Conservation (phyloP, 768 basidiomycete genomes). For the Leucogyrophana mollusca region DNA sequence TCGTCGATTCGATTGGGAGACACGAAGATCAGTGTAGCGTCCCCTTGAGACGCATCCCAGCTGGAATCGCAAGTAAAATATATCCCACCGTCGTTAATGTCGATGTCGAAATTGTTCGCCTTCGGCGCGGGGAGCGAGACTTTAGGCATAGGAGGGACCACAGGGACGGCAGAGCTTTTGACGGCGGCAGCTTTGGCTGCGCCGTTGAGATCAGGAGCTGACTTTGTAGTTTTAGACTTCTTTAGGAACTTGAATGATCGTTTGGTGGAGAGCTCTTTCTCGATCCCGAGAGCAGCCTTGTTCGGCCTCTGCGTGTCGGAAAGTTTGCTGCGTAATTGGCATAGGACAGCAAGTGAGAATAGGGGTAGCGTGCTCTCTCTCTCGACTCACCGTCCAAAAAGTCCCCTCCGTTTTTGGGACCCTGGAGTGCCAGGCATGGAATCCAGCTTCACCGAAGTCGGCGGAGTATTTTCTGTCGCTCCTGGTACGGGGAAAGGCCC, state of each 20-base stretch:
- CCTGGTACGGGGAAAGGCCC: slow-evolving; percentile 10
- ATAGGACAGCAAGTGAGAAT: background rate
- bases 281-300: slow-evolving; percentile 5
- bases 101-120: background rate
- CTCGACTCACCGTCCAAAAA: no score
- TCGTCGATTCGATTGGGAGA: slow-evolving; percentile 22
- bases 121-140: background rate
- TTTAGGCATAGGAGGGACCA: background rate
- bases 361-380: slow-evolving; percentile 21
- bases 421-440: background rate
- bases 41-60: slow-evolving; percentile 19
- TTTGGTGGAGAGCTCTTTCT: slow-evolving; percentile 10
- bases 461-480: background rate
- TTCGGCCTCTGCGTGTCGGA: slow-evolving; percentile 6
- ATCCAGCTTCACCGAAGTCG: slow-evolving; percentile 1
- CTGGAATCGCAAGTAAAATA: slow-evolving; percentile 28
- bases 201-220: slow-evolving; percentile 20
- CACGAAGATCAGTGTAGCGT: slow-evolving; percentile 17
- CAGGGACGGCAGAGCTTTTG: background rate
- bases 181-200: background rate
- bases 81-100: slow-evolving; percentile 19
- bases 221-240: slow-evolving; percentile 19
- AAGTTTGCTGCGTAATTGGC: slow-evolving; percentile 1
- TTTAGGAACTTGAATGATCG: slow-evolving; percentile 18
- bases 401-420: slow-evolving; percentile 13